Conservation (phyloP, 306 rosid genomes). For the Acacia melanoxylon region DNA sequence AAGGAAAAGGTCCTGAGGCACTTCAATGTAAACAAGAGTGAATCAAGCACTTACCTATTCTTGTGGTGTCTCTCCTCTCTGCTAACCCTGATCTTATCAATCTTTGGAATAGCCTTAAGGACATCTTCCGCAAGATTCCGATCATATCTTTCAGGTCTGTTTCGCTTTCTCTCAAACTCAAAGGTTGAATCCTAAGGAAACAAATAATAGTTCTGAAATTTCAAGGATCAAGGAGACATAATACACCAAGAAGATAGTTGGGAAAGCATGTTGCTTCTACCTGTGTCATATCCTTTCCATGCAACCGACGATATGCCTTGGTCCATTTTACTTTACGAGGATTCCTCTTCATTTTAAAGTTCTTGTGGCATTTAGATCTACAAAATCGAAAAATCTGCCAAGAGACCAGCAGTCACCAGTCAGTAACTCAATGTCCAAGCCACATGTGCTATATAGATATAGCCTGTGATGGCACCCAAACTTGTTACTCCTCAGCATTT, state of each 20-base stretch:
- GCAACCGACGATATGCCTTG: conserved; percentile 74
- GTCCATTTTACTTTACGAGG: conserved; percentile 96
- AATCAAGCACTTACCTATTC: conserved; percentile 49
- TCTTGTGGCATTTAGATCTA: conserved; percentile 94
- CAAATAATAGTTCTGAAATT: not conserved
- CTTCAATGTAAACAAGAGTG: conserved; percentile 2
- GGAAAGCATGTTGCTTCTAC: conserved; percentile 28
- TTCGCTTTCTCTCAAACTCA: conserved; percentile 93
- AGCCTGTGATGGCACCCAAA: not conserved
- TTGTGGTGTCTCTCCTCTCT: conserved; percentile 53
- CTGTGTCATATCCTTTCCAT: conserved; percentile 96
- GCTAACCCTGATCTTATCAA: conserved; percentile 57
- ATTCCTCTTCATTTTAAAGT: conserved; percentile 96
- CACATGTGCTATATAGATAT: not conserved
- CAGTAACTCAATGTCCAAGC: not conserved
- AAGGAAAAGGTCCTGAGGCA: not conserved
- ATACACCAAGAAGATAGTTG: not conserved
- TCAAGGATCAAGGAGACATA: not conserved
- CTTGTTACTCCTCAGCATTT: not conserved
- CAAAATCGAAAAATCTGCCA: conserved; percentile 83
- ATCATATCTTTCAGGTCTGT: conserved; percentile 86
- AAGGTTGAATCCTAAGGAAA: conserved; percentile 71
- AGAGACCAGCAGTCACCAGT: not conserved
- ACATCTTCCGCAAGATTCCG: conserved; percentile 61
- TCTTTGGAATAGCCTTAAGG: conserved; percentile 75